These are phyloP conservation scores for Pseudogymnoascus sp. DNA, from an alignment of 2,329 filamentous ascomycete genomes.

Conservation along the genomic window DNA sequence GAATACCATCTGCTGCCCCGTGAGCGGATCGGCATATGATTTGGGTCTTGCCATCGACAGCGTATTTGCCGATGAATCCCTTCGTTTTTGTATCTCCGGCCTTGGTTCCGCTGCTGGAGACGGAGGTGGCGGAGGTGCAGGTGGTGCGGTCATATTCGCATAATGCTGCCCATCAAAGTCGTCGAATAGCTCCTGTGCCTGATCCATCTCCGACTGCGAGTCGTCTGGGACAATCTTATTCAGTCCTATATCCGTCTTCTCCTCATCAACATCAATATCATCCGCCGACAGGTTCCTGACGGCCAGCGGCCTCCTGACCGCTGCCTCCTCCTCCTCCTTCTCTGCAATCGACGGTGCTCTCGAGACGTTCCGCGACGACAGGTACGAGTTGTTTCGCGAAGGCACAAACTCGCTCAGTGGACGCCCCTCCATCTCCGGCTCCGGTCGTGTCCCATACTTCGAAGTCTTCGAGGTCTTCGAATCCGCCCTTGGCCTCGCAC, in stretches of 20 bases:
- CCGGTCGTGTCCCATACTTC: constrained; percentile 25
- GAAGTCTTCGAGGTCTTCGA: constrained; percentile 38
- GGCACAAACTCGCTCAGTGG: constrained; percentile 27
- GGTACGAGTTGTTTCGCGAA: constrained; percentile 3
- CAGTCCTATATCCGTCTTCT: not conserved
- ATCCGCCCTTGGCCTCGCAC: not conserved
- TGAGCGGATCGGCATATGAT: constrained; percentile 54
- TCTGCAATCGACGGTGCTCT: constrained; percentile 21
- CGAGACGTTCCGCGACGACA: constrained; percentile 17
- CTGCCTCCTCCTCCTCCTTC: constrained; percentile 21
- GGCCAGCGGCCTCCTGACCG: constrained; percentile 7
- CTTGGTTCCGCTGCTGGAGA: constrained; percentile 13
- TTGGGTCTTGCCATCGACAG: constrained; percentile 33
- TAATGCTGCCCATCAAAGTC: constrained; percentile 79
- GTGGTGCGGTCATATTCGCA: constrained; percentile 14
- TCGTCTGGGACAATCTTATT: not conserved
- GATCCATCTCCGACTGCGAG: constrained; percentile 44
- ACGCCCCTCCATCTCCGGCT: constrained; percentile 27
- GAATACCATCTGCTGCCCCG: constrained; percentile 77
- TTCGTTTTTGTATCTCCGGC: constrained; percentile 12
- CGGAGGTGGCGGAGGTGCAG: constrained; percentile 10
- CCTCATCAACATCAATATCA: constrained; percentile 16
- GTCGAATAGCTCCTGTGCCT: constrained; percentile 58
- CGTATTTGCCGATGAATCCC: constrained; percentile 14
- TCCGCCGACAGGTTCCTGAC: constrained; percentile 17